Evolutionary conservation across 768 basidiomycete genomes (phyloP), one percentile per base, ranked within the genome.

Genomic region (Lentinula boryana): DNA sequence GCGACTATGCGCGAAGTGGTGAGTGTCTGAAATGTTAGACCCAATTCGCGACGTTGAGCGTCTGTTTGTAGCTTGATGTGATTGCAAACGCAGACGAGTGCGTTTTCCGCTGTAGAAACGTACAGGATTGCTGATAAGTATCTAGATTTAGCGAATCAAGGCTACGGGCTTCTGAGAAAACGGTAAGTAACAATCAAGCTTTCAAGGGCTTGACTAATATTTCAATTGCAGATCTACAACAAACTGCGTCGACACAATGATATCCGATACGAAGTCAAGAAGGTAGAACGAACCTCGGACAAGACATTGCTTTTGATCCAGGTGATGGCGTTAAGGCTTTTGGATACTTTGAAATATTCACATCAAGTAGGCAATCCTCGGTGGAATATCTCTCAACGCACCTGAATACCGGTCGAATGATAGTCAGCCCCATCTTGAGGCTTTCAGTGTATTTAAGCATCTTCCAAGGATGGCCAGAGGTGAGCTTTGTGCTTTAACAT

Each of bases 281-380:
- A 86, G 63, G 73, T 88, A 4, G 87, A 88, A 49, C 86, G 80
- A 63, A 80, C 87, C 0, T 71, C 78, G 3, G 92, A 96, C 69
- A 96, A 96, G 70, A 80, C 91, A 9, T 86, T 91, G 69, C 69
- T 95, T 5, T 74, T 94, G 44, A 84, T 93, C 5, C 94, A 96
- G 74, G 89, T 90, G 51, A 27, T 4, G 16, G 32, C 41, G 23
- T 3, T 5, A 27, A 48, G 16, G n/a, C 18, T 50, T 38, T 23
- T 36, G n/a, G n/a, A 5, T 13, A 16, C 35, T 36, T 8, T n/a
- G 31, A 27, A 23, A 13, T 35, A 7, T 23, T 38, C 4, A 40
- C 21, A 23, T 27, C 15, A n/a, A 36, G 2, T 62, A 95, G 89
- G 87, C 91, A 38, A 78, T 89, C 44, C 75, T 93, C 18, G 84